Evolutionary conservation across 371 early-diverging fungal species (phyloP).

Genomic region (Umbelopsis sp.): DNA sequence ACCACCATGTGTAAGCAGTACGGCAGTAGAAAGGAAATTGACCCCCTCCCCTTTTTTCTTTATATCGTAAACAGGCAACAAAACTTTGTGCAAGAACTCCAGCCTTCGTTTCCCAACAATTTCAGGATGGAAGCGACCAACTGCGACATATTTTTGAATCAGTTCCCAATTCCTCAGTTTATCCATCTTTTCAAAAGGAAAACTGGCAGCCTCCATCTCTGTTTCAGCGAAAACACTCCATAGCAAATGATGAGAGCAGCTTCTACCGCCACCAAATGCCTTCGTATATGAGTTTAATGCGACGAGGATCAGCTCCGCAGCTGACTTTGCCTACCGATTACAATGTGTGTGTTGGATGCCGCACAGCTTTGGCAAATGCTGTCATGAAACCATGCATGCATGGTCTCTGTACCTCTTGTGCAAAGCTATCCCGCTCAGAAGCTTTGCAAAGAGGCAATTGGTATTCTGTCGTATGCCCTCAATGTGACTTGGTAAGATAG

Average conservation of each 20-base stretch:
- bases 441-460: neutral
- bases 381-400: neutral
- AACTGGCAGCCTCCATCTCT: neutral
- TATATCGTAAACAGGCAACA: neutral
- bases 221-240: constrained; percentile 6
- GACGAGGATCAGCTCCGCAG: constrained; percentile 17
- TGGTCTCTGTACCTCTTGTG: neutral
- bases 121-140: neutral
- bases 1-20: too few relatives aligned
- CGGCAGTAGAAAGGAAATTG: neutral
- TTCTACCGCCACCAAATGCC: neutral
- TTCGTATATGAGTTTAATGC: neutral
- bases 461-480: neutral
- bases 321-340: neutral
- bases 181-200: neutral
- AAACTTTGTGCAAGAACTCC: neutral
- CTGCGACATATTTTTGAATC: constrained; percentile 12
- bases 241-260: constrained; percentile 1
- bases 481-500: constrained; percentile 9
- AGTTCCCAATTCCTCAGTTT: neutral
- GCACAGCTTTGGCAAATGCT: neutral
- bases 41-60: neutral
- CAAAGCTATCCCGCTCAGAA: constrained; percentile 4
- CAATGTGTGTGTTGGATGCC: constrained; percentile 5
- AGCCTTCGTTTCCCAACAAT: neutral